phyloP scores from a whole-genome alignment of 2,329 filamentous ascomycete species.

The Pseudogymnoascus sp. region DNA sequence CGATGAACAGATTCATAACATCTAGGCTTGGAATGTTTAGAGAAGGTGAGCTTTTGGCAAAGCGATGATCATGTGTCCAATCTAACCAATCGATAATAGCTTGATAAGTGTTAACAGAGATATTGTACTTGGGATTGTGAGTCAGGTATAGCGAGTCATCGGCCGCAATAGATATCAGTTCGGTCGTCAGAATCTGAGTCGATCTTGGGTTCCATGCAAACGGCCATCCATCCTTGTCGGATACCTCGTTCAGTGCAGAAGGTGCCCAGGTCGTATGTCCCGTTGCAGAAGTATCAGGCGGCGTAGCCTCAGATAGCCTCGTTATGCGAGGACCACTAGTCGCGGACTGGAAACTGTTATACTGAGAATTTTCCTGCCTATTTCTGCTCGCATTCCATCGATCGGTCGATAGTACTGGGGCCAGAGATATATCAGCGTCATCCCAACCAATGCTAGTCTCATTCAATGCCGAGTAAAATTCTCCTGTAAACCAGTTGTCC shows the following conservation, averaged over 20 bases:
- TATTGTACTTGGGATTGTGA: constrained; percentile 19
- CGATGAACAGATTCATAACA: constrained; percentile 20
- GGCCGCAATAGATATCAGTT: constrained; percentile 14
- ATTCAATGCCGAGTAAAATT: constrained; percentile 21
- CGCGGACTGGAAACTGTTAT: background rate
- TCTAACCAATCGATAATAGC: constrained; percentile 8
- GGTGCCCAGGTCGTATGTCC: constrained; percentile 11
- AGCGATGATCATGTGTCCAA: background rate
- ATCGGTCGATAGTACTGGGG: constrained; percentile 8
- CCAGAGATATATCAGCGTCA: constrained; percentile 6
- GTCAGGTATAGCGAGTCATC: constrained; percentile 15
- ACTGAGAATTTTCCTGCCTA: background rate
- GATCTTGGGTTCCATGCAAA: constrained; percentile 18
- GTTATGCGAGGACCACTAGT: background rate
- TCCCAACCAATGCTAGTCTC: constrained; percentile 20
- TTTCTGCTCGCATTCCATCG: background rate
- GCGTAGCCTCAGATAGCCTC: background rate
- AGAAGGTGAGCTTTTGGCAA: background rate
- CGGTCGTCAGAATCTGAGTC: constrained; percentile 14
- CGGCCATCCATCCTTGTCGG: constrained; percentile 21
- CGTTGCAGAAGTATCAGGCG: background rate
- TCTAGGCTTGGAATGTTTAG: constrained; percentile 16
- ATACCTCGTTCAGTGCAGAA: constrained; percentile 16
- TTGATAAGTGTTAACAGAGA: constrained; percentile 16
- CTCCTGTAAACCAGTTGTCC: constrained; percentile 19